Base-by-base conservation (phyloP, 192 early-diverging fungal species). In the Funneliformis mosseae region DNA sequence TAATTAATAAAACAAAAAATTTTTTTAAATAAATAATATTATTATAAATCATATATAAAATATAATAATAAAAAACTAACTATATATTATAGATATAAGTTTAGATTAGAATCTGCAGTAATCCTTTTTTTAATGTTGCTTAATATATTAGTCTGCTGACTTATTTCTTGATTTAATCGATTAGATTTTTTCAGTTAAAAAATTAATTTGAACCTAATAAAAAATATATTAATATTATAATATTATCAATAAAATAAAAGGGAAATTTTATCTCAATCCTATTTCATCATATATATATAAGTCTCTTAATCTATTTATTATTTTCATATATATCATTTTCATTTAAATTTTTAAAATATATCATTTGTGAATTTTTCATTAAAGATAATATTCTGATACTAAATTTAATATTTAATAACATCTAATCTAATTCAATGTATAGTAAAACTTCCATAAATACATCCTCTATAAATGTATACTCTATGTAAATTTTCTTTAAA, bases 131-230 rank as follows among this genome's bases (percentile, higher is more conserved):
- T 89, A 66, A 91, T 76, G 6, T 83, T 83, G 38, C 87, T 84
- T 70, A 90, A 85, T 43, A 84, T 62, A 7, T 88, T 81, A 39
- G 88, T 79, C 71, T 90, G 90, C 16, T 90, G 87, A 38, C 75
- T 64, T 76, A 93, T 94, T 33, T 87, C 84, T 9, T 77, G 59
- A 63, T 92, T 88, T 60, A 94, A 87, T 50, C 90, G 91, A 48
- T 85, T 79, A 66, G 88, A 82, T 16, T 92, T 84, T 45, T 85
- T n/a, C 70, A 45, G 85, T 78, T 42, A 92, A 88, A 12, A 93
- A 80, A 21, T 68, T 38, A 25, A 88, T 86, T 82, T 94, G 93
- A 33, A 89, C 85, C 90, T 92, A 27, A 48, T 41, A 59, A 80
- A 14, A 38, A 59, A 68, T 61, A 21, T 1, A 64, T 16, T 10